Base-by-base conservation (phyloP, 75 land plant genomes). In the Sequoia sempervirens region DNA sequence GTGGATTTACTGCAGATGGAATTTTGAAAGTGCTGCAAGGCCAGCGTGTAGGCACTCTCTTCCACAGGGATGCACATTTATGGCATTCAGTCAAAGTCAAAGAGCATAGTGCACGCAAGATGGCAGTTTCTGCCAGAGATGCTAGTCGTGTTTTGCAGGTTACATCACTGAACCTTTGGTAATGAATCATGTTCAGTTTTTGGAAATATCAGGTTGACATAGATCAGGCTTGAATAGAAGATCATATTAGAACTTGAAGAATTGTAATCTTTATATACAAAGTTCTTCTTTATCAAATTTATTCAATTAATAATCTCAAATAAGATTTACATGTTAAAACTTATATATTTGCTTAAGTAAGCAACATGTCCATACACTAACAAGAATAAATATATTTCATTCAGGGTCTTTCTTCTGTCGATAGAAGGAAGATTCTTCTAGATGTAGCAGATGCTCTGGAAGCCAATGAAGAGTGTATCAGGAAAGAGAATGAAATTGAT, bases 121-220 rank as follows among this genome's bases (percentile, higher is more conserved):
- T 96, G 97, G 99, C 99, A 81, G 92, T 94, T 89, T 88, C 94
- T 41, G 98, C 99, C 52, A 88, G 99, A 64, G 94, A 98, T 69
- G 86, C 93, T 81, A 93, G 97, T n/a, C 90, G 94, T 40, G 79
- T 91, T 38, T 91, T 98, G 86, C 96, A 96, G 94, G 99, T 96
- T 46, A 45, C 0, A 45, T 78, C 50, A 45, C 46, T 12, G 9
- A 78, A 78, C 80, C 80, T 43, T 45, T 78, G 50, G 47, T 45
- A 78, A n/a, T 45, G 30, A 2, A 78, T 30, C 80, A 37, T 78
- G 80, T 43, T 9, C 47, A 78, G 46, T 78, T 43, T 38, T 78
- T 20, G 32, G 28, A 78, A 37, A 43, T 26, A n/a, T 3, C 15
- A 45, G 30, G 80, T 78, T 45, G 13, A 78, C 4, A n/a, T 45